Conservation (phyloP, 2,329 filamentous ascomycete species). For the Cladosporium sp. region DNA sequence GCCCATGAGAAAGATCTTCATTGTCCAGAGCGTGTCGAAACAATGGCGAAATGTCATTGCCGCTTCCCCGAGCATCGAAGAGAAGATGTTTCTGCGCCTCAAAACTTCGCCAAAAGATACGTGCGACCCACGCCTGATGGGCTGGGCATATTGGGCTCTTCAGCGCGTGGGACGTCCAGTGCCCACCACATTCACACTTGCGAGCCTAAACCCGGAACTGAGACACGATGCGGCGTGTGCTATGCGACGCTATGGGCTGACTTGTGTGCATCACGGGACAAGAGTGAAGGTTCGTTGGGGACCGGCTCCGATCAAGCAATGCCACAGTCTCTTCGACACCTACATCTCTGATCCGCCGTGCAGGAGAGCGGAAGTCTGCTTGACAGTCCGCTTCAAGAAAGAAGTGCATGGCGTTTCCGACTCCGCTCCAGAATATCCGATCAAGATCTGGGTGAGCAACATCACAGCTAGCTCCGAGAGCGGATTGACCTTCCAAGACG, state of each 20-base stretch:
- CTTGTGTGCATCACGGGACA: neutral
- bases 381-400: neutral
- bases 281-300: neutral
- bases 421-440: neutral
- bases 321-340: neutral
- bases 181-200: neutral
- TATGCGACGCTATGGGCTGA: neutral
- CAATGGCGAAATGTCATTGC: neutral
- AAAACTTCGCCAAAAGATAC: neutral
- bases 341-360: neutral
- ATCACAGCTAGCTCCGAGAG: neutral
- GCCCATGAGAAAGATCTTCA: neutral
- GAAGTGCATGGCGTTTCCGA: neutral
- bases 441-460: neutral
- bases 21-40: neutral
- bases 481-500: neutral
- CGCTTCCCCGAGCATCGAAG: neutral
- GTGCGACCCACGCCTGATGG: neutral
- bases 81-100: neutral
- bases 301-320: neutral
- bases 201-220: neutral
- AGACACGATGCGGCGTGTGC: neutral
- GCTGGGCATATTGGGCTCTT: neutral
- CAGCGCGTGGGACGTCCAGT: neutral
- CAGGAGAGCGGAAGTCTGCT: neutral